Evolutionary conservation across 768 basidiomycete genomes (phyloP), one percentile per base, ranked within the genome.

Genomic region (Exidia glandulosa): DNA sequence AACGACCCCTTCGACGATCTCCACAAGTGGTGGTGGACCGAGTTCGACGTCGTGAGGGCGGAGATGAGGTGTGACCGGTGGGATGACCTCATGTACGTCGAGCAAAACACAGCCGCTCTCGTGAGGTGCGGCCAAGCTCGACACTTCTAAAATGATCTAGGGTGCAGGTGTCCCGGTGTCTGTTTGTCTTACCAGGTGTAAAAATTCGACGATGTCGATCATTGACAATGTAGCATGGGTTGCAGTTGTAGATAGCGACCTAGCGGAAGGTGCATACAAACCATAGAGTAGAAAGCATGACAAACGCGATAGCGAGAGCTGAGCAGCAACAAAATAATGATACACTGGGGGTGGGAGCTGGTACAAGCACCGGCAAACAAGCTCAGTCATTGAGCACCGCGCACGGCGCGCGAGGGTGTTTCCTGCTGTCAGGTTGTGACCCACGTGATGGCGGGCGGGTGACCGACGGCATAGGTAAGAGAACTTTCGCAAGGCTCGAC

Each of bases 1-100:
- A 69, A 66, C 23, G 71, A 72, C n/a, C 60, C 68, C n/a, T 83
- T 80, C 61, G 80, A 79, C 58, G 76, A 77, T 59, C 69, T 79
- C 62, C 78, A 88, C 66, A 66, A 70, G 55, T 91, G 88, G 89
- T 94, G 89, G 90, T 91, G 91, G 90, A 78, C 82, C 57, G 76
- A 75, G 56, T 85, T 83, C 63, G 81, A 82, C 47, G 66, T 68
- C 57, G 62, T 82, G 58, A 25, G 61, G 32, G 25, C 29, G 12
- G 50, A 57, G 50, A 54, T 54, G 50, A 23, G 41, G 16, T 45
- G 41, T 14, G 41, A 45, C 41, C 16, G n/a, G n/a, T n/a, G n/a
- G n/a, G n/a, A 45, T 12, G 41, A 45, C 41, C 23, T 14, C 19
- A 10, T 14, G 23, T 45, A 45, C 41, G 41, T 45, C 19, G 19